These are phyloP conservation scores for Bretschneidera sinensis DNA, from an alignment of 345 rosid genomes.

Conservation along the genomic window DNA sequence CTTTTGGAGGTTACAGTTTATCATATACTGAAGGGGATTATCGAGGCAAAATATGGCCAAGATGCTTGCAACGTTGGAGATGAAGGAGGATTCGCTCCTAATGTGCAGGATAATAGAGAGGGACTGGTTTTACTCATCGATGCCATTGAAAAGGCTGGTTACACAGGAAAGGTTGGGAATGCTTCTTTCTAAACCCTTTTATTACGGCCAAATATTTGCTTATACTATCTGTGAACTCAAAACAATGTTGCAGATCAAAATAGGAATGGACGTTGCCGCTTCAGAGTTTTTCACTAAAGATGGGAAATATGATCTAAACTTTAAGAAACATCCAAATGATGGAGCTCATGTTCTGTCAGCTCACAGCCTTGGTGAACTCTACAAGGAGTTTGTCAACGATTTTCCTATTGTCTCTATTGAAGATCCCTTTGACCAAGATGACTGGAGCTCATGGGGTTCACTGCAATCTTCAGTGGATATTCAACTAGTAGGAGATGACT, in stretches of 20 bases:
- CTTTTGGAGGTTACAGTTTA: conserved; percentile 49
- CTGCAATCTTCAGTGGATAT: conserved; percentile 84
- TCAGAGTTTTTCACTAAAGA: conserved; percentile 87
- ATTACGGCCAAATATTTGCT: neutral
- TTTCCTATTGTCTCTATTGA: conserved; percentile 93
- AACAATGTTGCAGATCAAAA: conserved; percentile 66
- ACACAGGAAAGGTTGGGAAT: conserved; percentile 70
- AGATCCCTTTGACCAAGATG: conserved; percentile 99
- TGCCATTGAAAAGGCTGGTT: conserved; percentile 97
- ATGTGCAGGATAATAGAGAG: conserved; percentile 96
- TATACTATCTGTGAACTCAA: conserved; percentile 1
- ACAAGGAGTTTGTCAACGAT: conserved; percentile 76
- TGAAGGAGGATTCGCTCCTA: conserved; percentile 98
- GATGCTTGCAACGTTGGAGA: conserved; percentile 99
- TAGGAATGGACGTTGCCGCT: conserved; percentile 99
- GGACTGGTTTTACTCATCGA: conserved; percentile 90
- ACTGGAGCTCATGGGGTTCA: conserved; percentile 93
- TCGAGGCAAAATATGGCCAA: conserved; percentile 87
- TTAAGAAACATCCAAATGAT: conserved; percentile 93
- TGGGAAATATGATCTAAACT: conserved; percentile 84
- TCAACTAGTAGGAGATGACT: conserved; percentile 92
- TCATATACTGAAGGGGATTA: conserved; percentile 81
- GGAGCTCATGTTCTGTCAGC: conserved; percentile 80
- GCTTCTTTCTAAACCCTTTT: neutral
- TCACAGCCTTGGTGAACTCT: conserved; percentile 73